phyloP scores from a whole-genome alignment of 1,139 yeast species.

The Taphrina flavorubra region DNA sequence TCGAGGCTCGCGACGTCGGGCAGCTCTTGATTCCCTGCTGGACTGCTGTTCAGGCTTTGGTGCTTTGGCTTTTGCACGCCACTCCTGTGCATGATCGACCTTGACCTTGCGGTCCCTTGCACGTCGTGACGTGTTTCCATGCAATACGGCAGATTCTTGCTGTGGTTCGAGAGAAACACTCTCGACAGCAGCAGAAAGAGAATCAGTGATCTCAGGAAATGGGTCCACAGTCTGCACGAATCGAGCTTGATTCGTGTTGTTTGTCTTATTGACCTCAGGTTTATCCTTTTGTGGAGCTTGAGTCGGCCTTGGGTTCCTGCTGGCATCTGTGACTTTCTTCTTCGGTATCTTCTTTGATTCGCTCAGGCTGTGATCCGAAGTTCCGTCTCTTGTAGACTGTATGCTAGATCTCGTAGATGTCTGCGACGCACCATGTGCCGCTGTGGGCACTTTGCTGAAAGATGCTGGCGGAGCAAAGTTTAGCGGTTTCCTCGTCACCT shows the following conservation, averaged over 20 bases:
- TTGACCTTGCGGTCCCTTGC: background rate
- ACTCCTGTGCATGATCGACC: background rate
- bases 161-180: background rate
- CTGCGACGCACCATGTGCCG: background rate
- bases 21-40: slow-evolving; percentile 3
- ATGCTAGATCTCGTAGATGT: background rate
- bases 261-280: background rate
- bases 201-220: slow-evolving; percentile 1
- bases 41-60: background rate
- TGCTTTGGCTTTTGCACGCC: background rate
- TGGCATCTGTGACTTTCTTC: background rate
- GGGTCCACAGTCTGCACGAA: slow-evolving; percentile 7
- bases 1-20: background rate
- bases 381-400: background rate
- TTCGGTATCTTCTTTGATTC: background rate
- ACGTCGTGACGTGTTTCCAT: background rate
- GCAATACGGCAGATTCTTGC: background rate
- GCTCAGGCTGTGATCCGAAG: too few relatives aligned
- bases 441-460: background rate
- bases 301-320: background rate
- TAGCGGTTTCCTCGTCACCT: background rate
- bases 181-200: background rate
- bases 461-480: slow-evolving; percentile 11
- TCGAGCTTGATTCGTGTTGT: background rate
- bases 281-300: background rate